Evolutionary conservation across 208 protist species (phyloP).

Genomic region (Crithidia bombi): DNA sequence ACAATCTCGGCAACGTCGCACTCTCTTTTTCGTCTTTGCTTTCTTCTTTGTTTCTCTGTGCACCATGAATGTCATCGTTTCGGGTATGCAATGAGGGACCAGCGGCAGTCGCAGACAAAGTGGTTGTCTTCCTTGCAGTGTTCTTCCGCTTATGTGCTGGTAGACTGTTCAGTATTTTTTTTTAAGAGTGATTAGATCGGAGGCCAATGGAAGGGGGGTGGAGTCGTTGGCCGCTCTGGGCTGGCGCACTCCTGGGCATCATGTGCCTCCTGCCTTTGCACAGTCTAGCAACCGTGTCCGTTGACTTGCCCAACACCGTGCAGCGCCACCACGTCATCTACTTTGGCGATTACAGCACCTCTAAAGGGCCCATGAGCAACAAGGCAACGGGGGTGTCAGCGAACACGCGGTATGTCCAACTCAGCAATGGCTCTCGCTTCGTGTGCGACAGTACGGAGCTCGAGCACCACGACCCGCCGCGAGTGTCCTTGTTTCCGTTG

Average conservation of each 20-base stretch:
- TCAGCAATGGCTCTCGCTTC: constrained; percentile 38
- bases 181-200: background rate
- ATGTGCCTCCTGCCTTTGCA: background rate
- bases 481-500: background rate
- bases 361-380: background rate
- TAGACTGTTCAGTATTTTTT: background rate
- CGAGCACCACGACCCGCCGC: constrained; percentile 6
- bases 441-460: constrained; percentile 15
- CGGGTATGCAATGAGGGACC: too few species aligned
- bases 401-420: constrained; percentile 28
- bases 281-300: background rate
- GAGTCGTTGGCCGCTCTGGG: background rate
- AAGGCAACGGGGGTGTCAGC: background rate
- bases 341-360: constrained; percentile 11
- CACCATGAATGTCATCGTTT: too few species aligned
- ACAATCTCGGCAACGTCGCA: too few species aligned
- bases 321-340: constrained; percentile 22
- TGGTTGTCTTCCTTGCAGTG: background rate
- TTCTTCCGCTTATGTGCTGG: too few species aligned
- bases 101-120: too few species aligned
- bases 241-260: background rate
- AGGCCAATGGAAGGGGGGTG: background rate
- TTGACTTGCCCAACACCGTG: constrained; percentile 16
- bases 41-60: too few species aligned
- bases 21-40: too few species aligned